These are phyloP conservation scores for Malus fusca DNA, from an alignment of 306 rosid genomes.

Conservation along the genomic window DNA sequence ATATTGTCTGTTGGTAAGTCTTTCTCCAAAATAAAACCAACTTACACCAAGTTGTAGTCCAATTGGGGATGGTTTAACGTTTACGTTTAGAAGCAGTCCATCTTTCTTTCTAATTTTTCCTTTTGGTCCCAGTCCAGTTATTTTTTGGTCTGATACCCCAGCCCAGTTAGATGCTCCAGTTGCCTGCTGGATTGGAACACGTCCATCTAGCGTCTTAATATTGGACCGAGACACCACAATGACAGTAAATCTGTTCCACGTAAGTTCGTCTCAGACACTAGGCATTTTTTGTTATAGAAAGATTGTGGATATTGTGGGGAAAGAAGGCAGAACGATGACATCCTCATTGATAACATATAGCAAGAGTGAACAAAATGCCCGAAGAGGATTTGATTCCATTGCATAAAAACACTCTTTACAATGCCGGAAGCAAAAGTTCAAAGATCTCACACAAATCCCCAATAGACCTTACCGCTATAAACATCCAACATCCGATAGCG, in stretches of 20 bases:
- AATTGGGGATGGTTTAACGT: background rate
- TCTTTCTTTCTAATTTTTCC: background rate
- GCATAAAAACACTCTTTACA: constrained; percentile 12
- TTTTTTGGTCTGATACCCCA: background rate
- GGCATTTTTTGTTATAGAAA: too few species aligned
- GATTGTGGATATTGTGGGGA: background rate
- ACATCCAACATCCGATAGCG: background rate
- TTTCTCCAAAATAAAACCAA: background rate
- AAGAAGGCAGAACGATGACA: background rate
- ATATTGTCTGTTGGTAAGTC: background rate
- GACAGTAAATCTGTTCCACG: too few species aligned
- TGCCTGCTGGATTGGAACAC: background rate
- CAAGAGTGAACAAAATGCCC: background rate
- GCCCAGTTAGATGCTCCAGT: background rate
- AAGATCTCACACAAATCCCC: constrained; percentile 46
- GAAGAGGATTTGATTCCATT: constrained; percentile 12
- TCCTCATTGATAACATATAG: background rate
- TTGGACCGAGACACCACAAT: background rate
- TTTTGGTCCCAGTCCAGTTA: background rate
- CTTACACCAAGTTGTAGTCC: background rate
- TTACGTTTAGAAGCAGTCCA: background rate
- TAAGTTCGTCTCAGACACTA: too few species aligned
- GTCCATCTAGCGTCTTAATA: too few species aligned
- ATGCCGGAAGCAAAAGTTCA: constrained; percentile 13
- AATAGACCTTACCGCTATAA: constrained; percentile 39